Percentiles rank a stretch among this genome's conserved stretches.
These are phyloP conservation scores for Brettanomyces naardenensis DNA, from an alignment of 805 yeast species.

Conservation along the genomic window DNA sequence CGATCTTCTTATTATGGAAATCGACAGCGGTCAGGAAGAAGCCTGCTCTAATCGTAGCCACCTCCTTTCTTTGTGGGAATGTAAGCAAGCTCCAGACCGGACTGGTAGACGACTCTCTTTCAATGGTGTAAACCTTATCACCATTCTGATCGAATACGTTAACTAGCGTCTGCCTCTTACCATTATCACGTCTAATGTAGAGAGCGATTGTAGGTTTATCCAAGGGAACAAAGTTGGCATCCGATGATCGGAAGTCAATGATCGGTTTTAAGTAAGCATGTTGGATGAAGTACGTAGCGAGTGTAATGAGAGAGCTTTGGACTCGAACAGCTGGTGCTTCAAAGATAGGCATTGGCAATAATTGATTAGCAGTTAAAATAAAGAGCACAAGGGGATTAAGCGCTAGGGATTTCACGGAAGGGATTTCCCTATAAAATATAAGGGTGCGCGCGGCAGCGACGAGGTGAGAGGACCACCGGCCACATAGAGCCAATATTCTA, in stretches of 20 bases:
- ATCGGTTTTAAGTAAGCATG: slow-evolving; percentile 32
- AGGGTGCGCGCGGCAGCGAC: no score
- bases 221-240: slow-evolving; percentile 35
- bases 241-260: slow-evolving; percentile 31
- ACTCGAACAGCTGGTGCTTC: slow-evolving; percentile 42
- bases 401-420: no score
- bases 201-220: slow-evolving; percentile 31
- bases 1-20: slow-evolving; percentile 36
- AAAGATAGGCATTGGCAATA: slow-evolving; percentile 32
- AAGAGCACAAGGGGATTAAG: no score
- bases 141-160: slow-evolving; percentile 42
- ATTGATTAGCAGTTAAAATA: no score
- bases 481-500: no score
- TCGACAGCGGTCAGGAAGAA: slow-evolving; percentile 36
- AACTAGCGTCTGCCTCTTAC: slow-evolving; percentile 34
- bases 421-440: no score
- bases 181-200: slow-evolving; percentile 43
- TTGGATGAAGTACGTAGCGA: slow-evolving; percentile 35
- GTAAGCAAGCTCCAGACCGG: slow-evolving; percentile 47
- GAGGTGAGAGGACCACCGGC: no score
- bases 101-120: slow-evolving; percentile 37
- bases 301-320: slow-evolving; percentile 31
- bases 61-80: slow-evolving; percentile 36
- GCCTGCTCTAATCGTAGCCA: slow-evolving; percentile 46
- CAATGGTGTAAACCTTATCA: slow-evolving; percentile 39